These are phyloP conservation scores for Candida boleticola DNA, from an alignment of 805 yeast genomes.

Conservation along the genomic window DNA sequence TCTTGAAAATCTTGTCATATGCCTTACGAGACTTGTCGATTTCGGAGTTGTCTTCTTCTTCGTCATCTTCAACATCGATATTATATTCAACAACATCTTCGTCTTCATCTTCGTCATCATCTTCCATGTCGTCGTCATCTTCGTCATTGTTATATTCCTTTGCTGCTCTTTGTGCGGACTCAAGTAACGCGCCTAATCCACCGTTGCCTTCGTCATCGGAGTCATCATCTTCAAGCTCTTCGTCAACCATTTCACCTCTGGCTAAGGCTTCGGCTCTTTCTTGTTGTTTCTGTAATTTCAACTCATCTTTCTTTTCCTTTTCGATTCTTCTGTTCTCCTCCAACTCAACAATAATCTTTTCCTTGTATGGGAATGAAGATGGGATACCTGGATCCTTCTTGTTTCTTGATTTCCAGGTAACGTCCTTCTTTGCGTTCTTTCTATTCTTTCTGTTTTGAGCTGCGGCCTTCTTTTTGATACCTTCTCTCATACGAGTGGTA, in stretches of 20 bases:
- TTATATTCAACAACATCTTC: constrained; percentile 44
- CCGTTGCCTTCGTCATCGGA: constrained; percentile 42
- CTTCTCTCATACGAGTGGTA: constrained; percentile 92
- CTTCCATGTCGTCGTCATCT: constrained; percentile 29
- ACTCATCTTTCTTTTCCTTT: constrained; percentile 51
- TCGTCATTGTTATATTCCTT: constrained; percentile 63
- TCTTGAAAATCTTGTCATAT: constrained; percentile 89
- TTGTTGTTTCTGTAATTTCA: constrained; percentile 50
- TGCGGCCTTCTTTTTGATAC: constrained; percentile 91
- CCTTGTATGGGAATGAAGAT: constrained; percentile 90
- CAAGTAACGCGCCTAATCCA: constrained; percentile 80
- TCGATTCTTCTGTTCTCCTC: constrained; percentile 60
- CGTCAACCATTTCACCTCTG: constrained; percentile 40
- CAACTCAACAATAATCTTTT: constrained; percentile 68
- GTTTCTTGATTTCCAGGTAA: constrained; percentile 85
- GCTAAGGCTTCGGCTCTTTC: constrained; percentile 38
- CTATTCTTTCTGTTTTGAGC: constrained; percentile 86
- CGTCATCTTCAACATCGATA: constrained; percentile 38
- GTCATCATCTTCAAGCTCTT: constrained; percentile 31
- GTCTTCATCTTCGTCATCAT: constrained; percentile 30
- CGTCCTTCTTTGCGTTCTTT: constrained; percentile 81
- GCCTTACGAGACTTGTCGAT: constrained; percentile 81
- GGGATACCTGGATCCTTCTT: constrained; percentile 96
- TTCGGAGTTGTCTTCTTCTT: constrained; percentile 45
- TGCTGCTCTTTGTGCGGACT: constrained; percentile 89